Conservation (phyloP, 2,329 filamentous ascomycete genomes). For the Nigrospora sphaerica region DNA sequence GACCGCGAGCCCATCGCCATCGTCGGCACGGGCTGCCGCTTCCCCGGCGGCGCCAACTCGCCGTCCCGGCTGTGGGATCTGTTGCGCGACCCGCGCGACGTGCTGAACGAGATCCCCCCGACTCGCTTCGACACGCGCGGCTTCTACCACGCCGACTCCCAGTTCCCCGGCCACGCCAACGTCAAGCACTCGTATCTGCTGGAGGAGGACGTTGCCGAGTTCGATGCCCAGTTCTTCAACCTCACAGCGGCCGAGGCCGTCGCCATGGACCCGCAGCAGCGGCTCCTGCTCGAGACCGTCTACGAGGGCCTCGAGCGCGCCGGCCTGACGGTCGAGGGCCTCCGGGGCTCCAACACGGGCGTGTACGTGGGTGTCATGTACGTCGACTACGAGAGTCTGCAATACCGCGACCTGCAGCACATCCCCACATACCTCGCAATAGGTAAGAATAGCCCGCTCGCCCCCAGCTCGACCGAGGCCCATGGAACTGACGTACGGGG, state of each 20-base stretch:
- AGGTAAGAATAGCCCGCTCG: not conserved
- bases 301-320: conserved; percentile 29
- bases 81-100: conserved; percentile 1
- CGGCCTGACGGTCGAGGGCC: conserved; percentile 1
- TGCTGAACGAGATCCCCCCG: not conserved
- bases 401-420: not conserved
- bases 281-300: conserved; percentile 26
- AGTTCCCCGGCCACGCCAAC: conserved; percentile 13
- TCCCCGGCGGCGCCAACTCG: conserved; percentile 4
- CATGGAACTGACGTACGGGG: too few species aligned
- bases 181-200: conserved; percentile 9
- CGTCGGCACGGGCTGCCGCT: conserved; percentile 6
- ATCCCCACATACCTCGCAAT: not conserved
- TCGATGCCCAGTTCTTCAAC: conserved; percentile 34
- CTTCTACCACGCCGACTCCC: conserved; percentile 9
- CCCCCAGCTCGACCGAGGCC: too few species aligned
- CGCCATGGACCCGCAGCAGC: conserved; percentile 31
- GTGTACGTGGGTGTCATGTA: conserved; percentile 17
- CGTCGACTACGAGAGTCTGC: conserved; percentile 13
- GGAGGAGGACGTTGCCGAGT: conserved; percentile 12
- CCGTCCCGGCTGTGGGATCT: conserved; percentile 5
- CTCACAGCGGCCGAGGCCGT: conserved; percentile 25
- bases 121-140: conserved; percentile 5
- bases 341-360: conserved; percentile 6
- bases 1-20: conserved; percentile 5